Evolutionary conservation across 495 filamentous ascomycete genomes (phyloP), one percentile per base, ranked within the genome.

Genomic region (Corynascus novoguineensis): DNA sequence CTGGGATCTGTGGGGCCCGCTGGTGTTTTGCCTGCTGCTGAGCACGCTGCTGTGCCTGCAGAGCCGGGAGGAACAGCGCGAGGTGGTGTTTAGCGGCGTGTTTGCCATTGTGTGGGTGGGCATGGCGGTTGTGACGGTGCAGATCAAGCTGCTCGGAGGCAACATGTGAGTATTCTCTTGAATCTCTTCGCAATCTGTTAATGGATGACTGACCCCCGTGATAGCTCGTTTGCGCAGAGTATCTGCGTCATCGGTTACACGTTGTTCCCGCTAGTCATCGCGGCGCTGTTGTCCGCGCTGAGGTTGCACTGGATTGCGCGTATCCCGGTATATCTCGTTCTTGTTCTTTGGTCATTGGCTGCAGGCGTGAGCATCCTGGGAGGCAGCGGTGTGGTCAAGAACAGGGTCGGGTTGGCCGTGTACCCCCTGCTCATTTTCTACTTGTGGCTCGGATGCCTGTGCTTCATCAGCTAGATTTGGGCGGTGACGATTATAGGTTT

Each of bases 191-290:
- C 25, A 17, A 42, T 53, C 25, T 27, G 5, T 2, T 14, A 49
- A 3, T 3, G 27, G 10, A 24, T 25, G 11, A 21, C 46, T 49
- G 15, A 49, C 46, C 0, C 9, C 22, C 3, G 4, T 50, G 51
- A n/a, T 61, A 97, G 93, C 60, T 96, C 93, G 25, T 98, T 98
- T 72, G 92, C 95, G 76, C 93, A 97, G 72, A 92, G 89, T 45
- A 81, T 98, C 60, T 96, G 89, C 71, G 95, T 98, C 64, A 98
- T 98, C 69, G 93, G 93, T 34, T 98, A 98, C 72, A 98, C 93
- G 3, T 84, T 98, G 52, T 98, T 98, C 76, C 93, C 93, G n/a
- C 80, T 98, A 35, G 95, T 97, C 64, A 87, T 98, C 64, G 95
- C 95, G 7, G 83, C 93, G 12, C 71, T 97, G 37, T 81, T 98